Base-by-base conservation (phyloP, 2,329 filamentous ascomycete species). In the Neocatenulostroma microsporum region DNA sequence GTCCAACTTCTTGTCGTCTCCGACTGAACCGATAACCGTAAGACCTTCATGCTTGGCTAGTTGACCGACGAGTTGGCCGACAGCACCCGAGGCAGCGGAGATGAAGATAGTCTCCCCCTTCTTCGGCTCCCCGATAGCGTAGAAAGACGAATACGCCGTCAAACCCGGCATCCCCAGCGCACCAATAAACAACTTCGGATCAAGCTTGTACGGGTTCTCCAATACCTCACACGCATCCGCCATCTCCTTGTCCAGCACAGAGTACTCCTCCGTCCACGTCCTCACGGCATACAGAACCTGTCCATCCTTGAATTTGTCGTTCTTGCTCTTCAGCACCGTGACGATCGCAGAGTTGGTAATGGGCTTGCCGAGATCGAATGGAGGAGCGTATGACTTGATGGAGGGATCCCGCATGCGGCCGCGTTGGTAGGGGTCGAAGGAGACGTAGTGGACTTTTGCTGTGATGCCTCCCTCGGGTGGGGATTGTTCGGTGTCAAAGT, bases 391-490 rank as follows among this genome's bases (percentile, higher is more conserved):
- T 8, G 82, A 86, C 63, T 82, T 76, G 56, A 64, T 52, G 23
- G 67, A 59, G 5, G 82, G 56, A 31, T 69, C 62, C 31, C 84
- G 79, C 82, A 94, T 88, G 49, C 76, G 75, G 42, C 82, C 82
- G 39, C 87, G 82, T 68, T 84, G 77, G 67, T 93, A 94, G 2
- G 86, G 86, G 61, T 94, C 86, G 64, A 82, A 82, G 26, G 83
- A 88, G 46, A 78, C 70, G 60, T 82, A 85, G 53, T 81, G 73
- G 50, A 82, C 74, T 64, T 85, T 75, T 46, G 81, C 64, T 21
- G 76, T 75, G 32, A 93, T 60, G 26, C 85, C 80, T 45, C 82
- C 81, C 29, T 77, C 71, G 19, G 65, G 63, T 31, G 78, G 72
- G 5, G 73, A 58, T 34, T 73, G 67, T 17, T 76, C 64, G 47